Base-by-base conservation (phyloP, 768 basidiomycete genomes). In the Coprinellus micaceus region DNA sequence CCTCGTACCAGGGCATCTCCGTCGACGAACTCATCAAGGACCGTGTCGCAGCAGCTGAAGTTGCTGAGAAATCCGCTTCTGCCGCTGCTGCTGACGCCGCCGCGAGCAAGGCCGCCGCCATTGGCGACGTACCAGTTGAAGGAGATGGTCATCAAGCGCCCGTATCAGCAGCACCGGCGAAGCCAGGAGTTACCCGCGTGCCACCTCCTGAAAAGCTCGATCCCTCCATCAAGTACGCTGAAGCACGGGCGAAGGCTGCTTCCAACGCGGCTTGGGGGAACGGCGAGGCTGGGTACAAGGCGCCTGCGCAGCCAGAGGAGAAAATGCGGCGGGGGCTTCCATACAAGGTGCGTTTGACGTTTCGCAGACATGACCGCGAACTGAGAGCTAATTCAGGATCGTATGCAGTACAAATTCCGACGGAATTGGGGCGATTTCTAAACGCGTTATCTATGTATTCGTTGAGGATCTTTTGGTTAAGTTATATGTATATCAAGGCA, bases 361-460 rank as follows among this genome's bases (percentile, higher is more conserved):
- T 37, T 39, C 26, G 41, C 51, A 52, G 37, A 28, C 44, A 21
- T 22, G 24, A 6, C 59, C 45, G 30, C 54, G 69, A 69, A 71
- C 66, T 67, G 52, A 66, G 63, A 63, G 63, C 79, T 89, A 63
- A 87, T 62, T 45, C 61, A 84, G 82, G 74, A 72, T 58, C 82
- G 80, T 43, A 78, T 88, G 72, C 83, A 93, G 91, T 93, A 92
- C 71, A 94, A 93, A 73, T 92, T 94, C 82, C 83, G 85, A 51
- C 82, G 89, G 56, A 90, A 75, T 62, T 94, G 91, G 90, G 89
- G 89, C 41, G 91, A 94, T 69, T 94, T 93, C 71, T 93, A 64
- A 33, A 33, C 33, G 33, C 33, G 33, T 33, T 33, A 33, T 33
- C 33, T 33, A 33, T 33, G 33, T 33, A 13, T 33, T 33, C n/a